These are phyloP conservation scores for Erodium trifolium DNA, from an alignment of 441 rosid species.

Conservation along the genomic window DNA sequence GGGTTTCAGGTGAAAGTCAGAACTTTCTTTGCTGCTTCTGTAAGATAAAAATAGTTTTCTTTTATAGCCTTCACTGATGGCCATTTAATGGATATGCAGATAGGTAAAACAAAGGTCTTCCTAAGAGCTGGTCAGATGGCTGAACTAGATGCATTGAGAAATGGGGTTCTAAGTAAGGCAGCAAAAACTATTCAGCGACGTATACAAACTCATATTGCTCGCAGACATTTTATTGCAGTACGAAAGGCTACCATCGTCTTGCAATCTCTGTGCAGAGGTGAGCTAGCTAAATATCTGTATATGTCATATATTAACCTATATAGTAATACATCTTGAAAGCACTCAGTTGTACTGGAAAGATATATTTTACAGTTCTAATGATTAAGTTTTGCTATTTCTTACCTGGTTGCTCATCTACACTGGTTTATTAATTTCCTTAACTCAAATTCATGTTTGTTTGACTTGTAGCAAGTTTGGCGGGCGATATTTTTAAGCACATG, in stretches of 20 bases:
- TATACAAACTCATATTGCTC: constrained; percentile 36
- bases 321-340: too few species aligned
- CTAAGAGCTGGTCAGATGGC: constrained; percentile 81
- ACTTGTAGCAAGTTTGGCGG: constrained; percentile 8
- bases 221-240: constrained; percentile 36
- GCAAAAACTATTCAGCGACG: constrained; percentile 60
- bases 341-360: too few species aligned
- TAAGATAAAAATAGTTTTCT: background rate
- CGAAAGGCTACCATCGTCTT: constrained; percentile 47
- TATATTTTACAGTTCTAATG: too few species aligned
- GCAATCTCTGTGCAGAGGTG: constrained; percentile 89
- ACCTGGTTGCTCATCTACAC: too few species aligned
- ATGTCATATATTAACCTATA: background rate
- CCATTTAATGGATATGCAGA: constrained; percentile 39
- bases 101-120: constrained; percentile 70
- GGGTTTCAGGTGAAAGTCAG: constrained; percentile 52
- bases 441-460: background rate
- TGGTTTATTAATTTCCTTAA: background rate
- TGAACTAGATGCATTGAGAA: constrained; percentile 65
- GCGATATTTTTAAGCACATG: constrained; percentile 21
- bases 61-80: constrained; percentile 8
- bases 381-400: too few species aligned
- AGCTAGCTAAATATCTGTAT: background rate
- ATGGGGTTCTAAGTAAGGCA: constrained; percentile 40
- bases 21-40: background rate